Evolutionary conservation across 2,329 filamentous ascomycete species (phyloP).

Genomic region (Phaeosphaeria sp.): DNA sequence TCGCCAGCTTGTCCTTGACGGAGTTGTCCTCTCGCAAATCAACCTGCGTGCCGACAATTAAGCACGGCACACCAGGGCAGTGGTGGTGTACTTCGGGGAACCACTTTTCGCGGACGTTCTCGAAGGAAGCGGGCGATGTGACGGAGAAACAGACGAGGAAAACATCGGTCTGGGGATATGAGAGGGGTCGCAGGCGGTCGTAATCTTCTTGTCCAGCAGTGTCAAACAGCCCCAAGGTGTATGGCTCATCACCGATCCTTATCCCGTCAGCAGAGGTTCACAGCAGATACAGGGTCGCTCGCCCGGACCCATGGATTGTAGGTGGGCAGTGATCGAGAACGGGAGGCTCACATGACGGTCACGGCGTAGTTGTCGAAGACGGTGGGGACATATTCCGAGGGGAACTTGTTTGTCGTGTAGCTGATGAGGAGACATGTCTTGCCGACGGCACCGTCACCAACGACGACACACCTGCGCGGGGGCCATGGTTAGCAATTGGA

Average conservation of each 20-base stretch:
- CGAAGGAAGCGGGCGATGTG: constrained; percentile 95
- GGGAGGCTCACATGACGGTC: constrained; percentile 86
- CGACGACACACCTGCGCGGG: constrained; percentile 84
- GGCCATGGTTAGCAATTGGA: constrained; percentile 14
- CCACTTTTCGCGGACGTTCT: constrained; percentile 99
- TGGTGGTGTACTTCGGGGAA: constrained; percentile 99
- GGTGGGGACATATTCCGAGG: constrained; percentile 98
- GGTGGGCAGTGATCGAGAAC: constrained; percentile 5
- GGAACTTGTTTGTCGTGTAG: constrained; percentile 99
- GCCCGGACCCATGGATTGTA: neutral
- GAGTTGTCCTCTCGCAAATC: constrained; percentile 89
- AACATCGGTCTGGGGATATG: constrained; percentile 97
- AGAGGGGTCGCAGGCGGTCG: constrained; percentile 92
- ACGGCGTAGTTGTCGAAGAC: constrained; percentile 99
- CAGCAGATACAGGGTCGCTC: neutral
- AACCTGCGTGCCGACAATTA: constrained; percentile 97
- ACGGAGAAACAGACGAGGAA: constrained; percentile 99
- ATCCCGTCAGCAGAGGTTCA: constrained; percentile 31
- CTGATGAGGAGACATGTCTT: constrained; percentile 99
- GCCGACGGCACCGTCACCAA: constrained; percentile 98
- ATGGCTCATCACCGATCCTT: constrained; percentile 99
- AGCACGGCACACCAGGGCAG: constrained; percentile 94
- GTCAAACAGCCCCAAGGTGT: constrained; percentile 96
- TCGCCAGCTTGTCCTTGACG: constrained; percentile 88
- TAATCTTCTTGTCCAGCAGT: constrained; percentile 99